Evolutionary conservation across 345 rosid genomes (phyloP).

Genomic region (Salix exigua): DNA sequence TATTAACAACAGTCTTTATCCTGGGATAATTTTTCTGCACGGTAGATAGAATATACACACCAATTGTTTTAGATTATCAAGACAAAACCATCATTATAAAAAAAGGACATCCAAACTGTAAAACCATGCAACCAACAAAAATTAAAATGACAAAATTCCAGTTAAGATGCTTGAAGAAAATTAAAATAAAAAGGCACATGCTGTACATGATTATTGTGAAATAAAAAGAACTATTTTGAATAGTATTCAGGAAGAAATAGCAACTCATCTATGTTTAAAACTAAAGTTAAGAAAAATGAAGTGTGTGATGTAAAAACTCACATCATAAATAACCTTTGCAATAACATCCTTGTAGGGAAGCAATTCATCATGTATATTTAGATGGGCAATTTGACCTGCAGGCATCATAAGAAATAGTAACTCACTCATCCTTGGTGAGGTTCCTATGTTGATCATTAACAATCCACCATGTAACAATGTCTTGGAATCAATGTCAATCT

Average conservation of each 20-base stretch:
- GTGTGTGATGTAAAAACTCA: constrained; percentile 30
- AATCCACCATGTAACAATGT: too few species aligned
- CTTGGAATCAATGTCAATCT: constrained; percentile 10
- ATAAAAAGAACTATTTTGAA: neutral
- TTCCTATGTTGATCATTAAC: too few species aligned
- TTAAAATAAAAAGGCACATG: neutral
- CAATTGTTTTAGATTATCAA: too few species aligned
- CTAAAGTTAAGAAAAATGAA: neutral
- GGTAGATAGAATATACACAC: constrained; percentile 36
- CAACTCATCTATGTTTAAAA: neutral
- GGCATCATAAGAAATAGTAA: constrained; percentile 17
- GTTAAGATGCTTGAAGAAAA: neutral
- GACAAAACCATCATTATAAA: neutral
- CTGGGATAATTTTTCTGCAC: too few species aligned
- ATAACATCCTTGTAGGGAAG: constrained; percentile 79
- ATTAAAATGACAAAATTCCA: neutral
- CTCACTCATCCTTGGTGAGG: constrained; percentile 17
- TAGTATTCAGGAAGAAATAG: neutral
- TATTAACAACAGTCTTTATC: too few species aligned
- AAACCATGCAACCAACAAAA: neutral
- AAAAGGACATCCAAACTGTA: neutral
- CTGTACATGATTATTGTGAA: neutral
- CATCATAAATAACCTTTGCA: constrained; percentile 89
- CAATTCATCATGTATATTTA: constrained; percentile 80
- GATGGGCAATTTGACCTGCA: constrained; percentile 95